Evolutionary conservation across 2,329 filamentous ascomycete genomes (phyloP).

Genomic region (Hypoxylon sp.): DNA sequence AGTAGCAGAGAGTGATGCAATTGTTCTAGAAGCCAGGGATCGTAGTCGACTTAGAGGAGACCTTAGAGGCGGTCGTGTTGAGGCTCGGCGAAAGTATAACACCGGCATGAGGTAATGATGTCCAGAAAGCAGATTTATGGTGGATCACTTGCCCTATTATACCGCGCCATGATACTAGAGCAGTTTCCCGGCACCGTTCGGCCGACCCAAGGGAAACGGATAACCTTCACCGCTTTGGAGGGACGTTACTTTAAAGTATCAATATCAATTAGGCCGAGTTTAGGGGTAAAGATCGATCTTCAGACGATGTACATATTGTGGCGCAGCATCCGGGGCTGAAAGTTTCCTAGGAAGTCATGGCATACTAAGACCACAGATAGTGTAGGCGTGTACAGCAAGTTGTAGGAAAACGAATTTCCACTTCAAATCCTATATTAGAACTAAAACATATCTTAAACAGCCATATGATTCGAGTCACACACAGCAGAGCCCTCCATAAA

Average conservation of each 20-base stretch:
- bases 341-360: background rate
- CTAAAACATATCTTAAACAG: background rate
- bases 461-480: background rate
- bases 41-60: background rate
- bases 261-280: background rate
- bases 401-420: slow-evolving; percentile 12
- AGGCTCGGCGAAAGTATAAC: background rate
- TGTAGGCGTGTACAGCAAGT: background rate
- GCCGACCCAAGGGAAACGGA: background rate
- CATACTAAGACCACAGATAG: background rate
- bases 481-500: background rate
- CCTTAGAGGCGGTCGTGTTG: background rate
- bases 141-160: background rate
- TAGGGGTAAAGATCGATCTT: background rate
- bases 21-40: background rate
- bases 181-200: background rate
- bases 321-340: background rate
- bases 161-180: slow-evolving; percentile 4
- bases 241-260: slow-evolving; percentile 1
- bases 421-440: slow-evolving; percentile 4
- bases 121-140: background rate
- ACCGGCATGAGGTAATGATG: background rate
- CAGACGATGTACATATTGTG: background rate
- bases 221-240: background rate
- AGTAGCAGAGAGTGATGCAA: background rate